Evolutionary conservation across 805 yeast species (phyloP).

Genomic region (Starmera quercuum): DNA sequence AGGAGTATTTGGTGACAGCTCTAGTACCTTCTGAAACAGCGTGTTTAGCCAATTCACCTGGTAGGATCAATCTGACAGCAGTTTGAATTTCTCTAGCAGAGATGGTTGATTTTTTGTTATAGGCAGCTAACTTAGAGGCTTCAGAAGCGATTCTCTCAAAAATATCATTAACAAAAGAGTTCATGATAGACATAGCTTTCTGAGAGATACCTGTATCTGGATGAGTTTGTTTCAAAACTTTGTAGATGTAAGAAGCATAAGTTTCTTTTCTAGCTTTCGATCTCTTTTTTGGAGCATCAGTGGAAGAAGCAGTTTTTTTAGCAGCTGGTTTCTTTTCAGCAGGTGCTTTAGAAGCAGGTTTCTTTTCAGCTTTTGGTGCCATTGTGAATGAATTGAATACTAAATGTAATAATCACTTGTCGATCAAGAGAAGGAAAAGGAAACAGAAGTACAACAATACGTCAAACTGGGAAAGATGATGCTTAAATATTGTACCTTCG

Average conservation of each 20-base stretch:
- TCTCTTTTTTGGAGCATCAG: slow-evolving; percentile 83
- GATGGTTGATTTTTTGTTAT: slow-evolving; percentile 96
- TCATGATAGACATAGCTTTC: slow-evolving; percentile 97
- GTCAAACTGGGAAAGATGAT: too few relatives aligned
- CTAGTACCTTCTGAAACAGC: slow-evolving; percentile 98
- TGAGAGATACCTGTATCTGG: slow-evolving; percentile 99
- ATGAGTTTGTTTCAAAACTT: slow-evolving; percentile 97
- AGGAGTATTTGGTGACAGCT: slow-evolving; percentile 94
- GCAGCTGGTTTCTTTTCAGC: slow-evolving; percentile 94
- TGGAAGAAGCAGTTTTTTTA: slow-evolving; percentile 71
- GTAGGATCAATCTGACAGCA: slow-evolving; percentile 95
- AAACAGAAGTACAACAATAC: too few relatives aligned
- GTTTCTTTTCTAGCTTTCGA: slow-evolving; percentile 96
- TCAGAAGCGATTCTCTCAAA: slow-evolving; percentile 97
- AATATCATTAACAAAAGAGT: slow-evolving; percentile 96
- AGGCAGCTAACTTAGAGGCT: slow-evolving; percentile 97
- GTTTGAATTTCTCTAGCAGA: slow-evolving; percentile 98
- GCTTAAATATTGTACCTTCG: too few relatives aligned
- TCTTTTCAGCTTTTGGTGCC: slow-evolving; percentile 60
- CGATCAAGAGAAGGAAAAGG: too few relatives aligned
- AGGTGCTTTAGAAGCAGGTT: slow-evolving; percentile 92
- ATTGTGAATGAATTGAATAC: slow-evolving; percentile 28
- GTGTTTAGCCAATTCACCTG: slow-evolving; percentile 98
- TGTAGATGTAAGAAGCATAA: slow-evolving; percentile 96
- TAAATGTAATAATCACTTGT: slow-evolving; percentile 1